Evolutionary conservation across 176 grass and related monocot genomes (phyloP), one percentile per base, ranked within the genome.

Genomic region (Raddia distichophylla): DNA sequence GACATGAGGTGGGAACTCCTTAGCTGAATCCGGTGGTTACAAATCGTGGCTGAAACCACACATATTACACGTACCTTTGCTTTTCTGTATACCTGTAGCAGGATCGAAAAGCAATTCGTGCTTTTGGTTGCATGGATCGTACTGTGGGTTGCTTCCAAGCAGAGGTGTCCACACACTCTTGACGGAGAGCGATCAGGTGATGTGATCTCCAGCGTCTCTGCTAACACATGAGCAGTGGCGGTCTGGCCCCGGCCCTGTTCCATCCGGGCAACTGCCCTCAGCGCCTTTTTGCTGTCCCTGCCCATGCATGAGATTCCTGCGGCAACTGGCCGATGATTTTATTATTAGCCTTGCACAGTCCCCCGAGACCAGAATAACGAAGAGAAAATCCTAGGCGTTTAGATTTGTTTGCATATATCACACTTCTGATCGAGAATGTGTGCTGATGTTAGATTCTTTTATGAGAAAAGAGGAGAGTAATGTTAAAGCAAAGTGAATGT

Each of bases 401-500:
- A 46, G 10, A 67, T n/a, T 35, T 52, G 44, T 51, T 56, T 51
- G 32, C 67, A 65, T 69, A 27, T 27, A 27, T 27, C 22, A 27
- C 44, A 67, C 14, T n/a, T 5, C 51, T 17, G 18, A 10, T 20
- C 10, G 16, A 20, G 37, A 20, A 73, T 49, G 33, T 35, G 15
- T 40, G 11, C 40, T n/a, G 35, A 18, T 67, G 44, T 40, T 37
- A 58, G 60, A 49, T 86, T 42, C 10, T 71, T 63, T 48, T 71
- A 32, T 64, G n/a, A 6, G 22, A 37, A 86, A 32, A 60, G 14
- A 32, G 47, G 10, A 43, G 32, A 52, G 64, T 37, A 18, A 75
- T 82, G 63, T 53, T 48, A 48, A 69, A 56, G 46, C 64, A 82
- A 71, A 87, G 72, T 82, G 85, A 82, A 75, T 42, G 80, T 81